Conservation (phyloP, 257 asterid species). For the Salvia hispanica region DNA sequence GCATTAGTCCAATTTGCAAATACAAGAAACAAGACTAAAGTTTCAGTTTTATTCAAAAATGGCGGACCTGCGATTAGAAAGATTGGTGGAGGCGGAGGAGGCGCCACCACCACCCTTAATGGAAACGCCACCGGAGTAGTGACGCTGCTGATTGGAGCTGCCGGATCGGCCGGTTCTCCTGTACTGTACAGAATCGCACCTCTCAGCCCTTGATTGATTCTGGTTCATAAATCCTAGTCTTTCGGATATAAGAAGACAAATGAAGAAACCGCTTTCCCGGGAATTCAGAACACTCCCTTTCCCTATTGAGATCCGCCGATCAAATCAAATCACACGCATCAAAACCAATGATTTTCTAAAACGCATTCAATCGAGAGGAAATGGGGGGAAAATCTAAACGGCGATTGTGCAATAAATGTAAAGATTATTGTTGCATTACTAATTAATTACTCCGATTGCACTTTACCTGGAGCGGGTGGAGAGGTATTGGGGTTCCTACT, state of each 20-base stretch:
- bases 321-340: constrained; percentile 40
- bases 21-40: constrained; percentile 8
- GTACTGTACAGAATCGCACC: constrained; percentile 49
- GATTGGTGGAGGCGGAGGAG: constrained; percentile 36
- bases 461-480: constrained; percentile 43
- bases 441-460: not conserved
- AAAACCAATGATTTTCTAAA: constrained; percentile 16
- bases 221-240: constrained; percentile 49
- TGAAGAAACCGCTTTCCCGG: constrained; percentile 28
- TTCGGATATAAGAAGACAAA: constrained; percentile 4
- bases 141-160: constrained; percentile 45
- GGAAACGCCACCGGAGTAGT: constrained; percentile 41
- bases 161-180: constrained; percentile 47
- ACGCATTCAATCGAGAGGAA: constrained; percentile 17
- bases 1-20: constrained; percentile 4
- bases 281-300: constrained; percentile 30
- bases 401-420: constrained; percentile 24
- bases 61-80: constrained; percentile 36
- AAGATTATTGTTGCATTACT: not conserved
- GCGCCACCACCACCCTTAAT: constrained; percentile 50
- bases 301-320: constrained; percentile 52
- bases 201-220: constrained; percentile 48
- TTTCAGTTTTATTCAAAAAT: constrained; percentile 8
- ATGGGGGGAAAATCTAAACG: constrained; percentile 1
- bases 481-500: constrained; percentile 47